Evolutionary conservation across 1,284 basidiomycete species (phyloP).

Genomic region (Marasmius fiardii): DNA sequence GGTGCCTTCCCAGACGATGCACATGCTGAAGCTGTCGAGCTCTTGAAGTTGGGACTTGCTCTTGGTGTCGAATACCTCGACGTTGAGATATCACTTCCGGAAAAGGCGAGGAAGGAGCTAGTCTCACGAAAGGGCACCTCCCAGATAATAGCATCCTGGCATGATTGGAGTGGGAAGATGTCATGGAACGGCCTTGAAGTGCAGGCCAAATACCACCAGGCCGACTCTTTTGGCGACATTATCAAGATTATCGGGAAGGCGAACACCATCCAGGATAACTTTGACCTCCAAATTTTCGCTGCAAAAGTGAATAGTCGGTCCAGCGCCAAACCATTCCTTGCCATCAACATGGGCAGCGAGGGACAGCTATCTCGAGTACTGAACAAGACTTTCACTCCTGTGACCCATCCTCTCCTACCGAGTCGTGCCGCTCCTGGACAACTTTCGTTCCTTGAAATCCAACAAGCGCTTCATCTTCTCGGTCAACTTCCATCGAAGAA

Average conservation of each 20-base stretch:
- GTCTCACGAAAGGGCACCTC: conserved; percentile 66
- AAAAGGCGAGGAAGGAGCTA: conserved; percentile 61
- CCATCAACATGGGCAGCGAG: conserved; percentile 89
- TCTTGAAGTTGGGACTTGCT: conserved; percentile 79
- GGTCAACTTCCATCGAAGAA: conserved; percentile 71
- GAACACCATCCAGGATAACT: conserved; percentile 73
- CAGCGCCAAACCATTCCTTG: conserved; percentile 77
- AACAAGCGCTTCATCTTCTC: conserved; percentile 75
- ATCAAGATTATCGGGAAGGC: conserved; percentile 93
- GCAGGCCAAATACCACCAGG: conserved; percentile 67
- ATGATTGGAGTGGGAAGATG: conserved; percentile 88
- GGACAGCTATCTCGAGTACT: conserved; percentile 91
- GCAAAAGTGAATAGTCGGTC: conserved; percentile 36
- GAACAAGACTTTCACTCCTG: conserved; percentile 84
- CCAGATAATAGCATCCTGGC: conserved; percentile 89
- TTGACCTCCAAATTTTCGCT: conserved; percentile 76
- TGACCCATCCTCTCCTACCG: conserved; percentile 87
- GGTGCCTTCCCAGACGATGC: conserved; percentile 87
- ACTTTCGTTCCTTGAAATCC: conserved; percentile 84
- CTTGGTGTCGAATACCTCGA: conserved; percentile 93
- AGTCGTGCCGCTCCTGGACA: conserved; percentile 90
- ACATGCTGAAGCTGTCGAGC: conserved; percentile 71
- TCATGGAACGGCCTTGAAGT: conserved; percentile 76
- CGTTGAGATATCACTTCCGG: conserved; percentile 80
- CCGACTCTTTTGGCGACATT: conserved; percentile 77